Evolutionary conservation across 2,329 filamentous ascomycete genomes (phyloP), one percentile per base, ranked within the genome.

Genomic region (Didymella pomorum): DNA sequence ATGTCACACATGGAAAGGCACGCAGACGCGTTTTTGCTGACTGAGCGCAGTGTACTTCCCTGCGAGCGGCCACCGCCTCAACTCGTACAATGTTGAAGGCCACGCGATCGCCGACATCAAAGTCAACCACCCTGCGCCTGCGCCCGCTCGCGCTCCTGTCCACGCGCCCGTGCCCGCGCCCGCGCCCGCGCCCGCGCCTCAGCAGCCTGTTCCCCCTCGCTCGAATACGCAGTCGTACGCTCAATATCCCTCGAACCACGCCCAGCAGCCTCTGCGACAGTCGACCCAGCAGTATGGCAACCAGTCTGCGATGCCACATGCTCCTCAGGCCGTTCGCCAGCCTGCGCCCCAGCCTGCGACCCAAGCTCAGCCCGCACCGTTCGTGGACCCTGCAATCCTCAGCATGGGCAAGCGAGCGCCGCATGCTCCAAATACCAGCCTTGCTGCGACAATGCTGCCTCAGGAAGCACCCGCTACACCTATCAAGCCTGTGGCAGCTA

Each of bases 371-470:
- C 66, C 80, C 28, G 69, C 81, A 28, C 56, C 67, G 0, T 92
- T 95, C 69, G 83, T 89, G n/a, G 92, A 96, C 68, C 92, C 92
- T 11, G 92, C 92, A 3, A 96, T 96, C 54, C 74, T 96, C 44
- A 93, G 91, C 71, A 85, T 91, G 72, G 76, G 76, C 20, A 81
- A 75, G 59, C 66, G 69, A 68, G 60, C 76, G 14, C 56, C 50
- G 14, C 56, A 39, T 3, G 45, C 46, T 23, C 26, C 50, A 12
- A 33, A 41, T 3, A 10, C 50, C 7, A 61, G 61, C 20, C 68
- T 70, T 37, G 41, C 66, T 14, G 56, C 66, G 29, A 52, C 65
- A 41, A 64, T 67, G 28, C 63, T 64, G 23, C 72, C 73, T 2
- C 74, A 73, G 49, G 75, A 78, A 63, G 77, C 75, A 16, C 76